Evolutionary conservation across 768 basidiomycete species (phyloP), one percentile per base, ranked within the genome.

Genomic region (Calocybe indica): DNA sequence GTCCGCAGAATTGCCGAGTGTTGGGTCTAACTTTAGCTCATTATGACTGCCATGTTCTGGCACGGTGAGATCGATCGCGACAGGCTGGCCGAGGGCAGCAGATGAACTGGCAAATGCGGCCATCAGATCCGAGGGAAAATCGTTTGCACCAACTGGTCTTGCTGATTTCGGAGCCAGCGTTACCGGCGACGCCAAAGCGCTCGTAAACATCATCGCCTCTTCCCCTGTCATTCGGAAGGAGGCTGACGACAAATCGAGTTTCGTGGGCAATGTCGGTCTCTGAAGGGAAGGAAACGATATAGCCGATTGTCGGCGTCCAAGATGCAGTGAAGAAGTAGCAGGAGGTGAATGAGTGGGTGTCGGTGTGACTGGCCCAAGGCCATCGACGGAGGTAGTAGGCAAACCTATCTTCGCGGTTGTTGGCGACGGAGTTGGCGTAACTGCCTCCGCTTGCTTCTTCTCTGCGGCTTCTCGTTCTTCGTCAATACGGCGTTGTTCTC

Each of bases 261-360:
- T 90, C 45, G 78, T 78, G 13, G 85, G 85, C 48, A 85, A 73
- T 5, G 75, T 66, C 1, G 82, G 85, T 22, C 88, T 77, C 38
- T 87, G 83, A 8, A 92, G 76, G 5, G 88, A 87, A 8, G 87
- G 89, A 34, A 91, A 73, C 3, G 88, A 89, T 36, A 92, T 86
- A 9, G 84, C 78, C 6, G 88, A 91, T 39, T 77, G 82, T 5
- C 89, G 80, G 37, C 86, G 78, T 33, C 70, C 68, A 39, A 69
- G 58, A 52, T 43, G 63, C 22, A 53, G 51, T 52, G 55, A 54
- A 15, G 54, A 64, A 40, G 61, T 62, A 29, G 59, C 64, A 34
- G 61, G 67, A 49, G 63, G 74, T 57, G 66, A 61, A 55, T 56
- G 53, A 9, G 63, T 64, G 40, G 65, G 54, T 44, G 63, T 63